These are phyloP conservation scores for Diaporthe helianthi DNA, from an alignment of 2,329 filamentous ascomycete genomes.

Conservation along the genomic window DNA sequence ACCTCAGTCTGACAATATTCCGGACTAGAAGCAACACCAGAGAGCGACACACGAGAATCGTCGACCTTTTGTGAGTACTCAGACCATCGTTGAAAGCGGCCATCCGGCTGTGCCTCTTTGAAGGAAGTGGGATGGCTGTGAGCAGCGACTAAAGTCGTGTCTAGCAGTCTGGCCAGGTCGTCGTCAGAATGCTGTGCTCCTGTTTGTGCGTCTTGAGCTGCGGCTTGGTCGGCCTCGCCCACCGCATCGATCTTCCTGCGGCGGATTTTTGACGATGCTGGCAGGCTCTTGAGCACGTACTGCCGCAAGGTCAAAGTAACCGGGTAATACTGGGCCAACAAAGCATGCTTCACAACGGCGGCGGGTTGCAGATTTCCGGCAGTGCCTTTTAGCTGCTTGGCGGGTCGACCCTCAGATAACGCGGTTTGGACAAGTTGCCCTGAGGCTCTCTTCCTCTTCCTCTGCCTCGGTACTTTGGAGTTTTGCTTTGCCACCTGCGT, in stretches of 20 bases:
- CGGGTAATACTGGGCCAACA: constrained; percentile 74
- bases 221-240: constrained; percentile 40
- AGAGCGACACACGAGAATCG: constrained; percentile 62
- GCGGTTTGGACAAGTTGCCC: neutral
- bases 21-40: constrained; percentile 52
- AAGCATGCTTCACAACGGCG: constrained; percentile 57
- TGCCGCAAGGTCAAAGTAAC: constrained; percentile 71
- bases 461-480: neutral
- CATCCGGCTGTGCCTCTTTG: constrained; percentile 39
- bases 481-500: neutral
- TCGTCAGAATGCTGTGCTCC: neutral
- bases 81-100: constrained; percentile 62
- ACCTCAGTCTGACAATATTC: constrained; percentile 71
- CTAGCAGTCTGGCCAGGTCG: constrained; percentile 64
- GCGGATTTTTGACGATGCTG: constrained; percentile 68
- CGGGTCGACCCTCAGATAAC: constrained; percentile 27
- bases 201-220: neutral
- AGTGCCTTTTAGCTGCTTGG: constrained; percentile 35
- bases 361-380: constrained; percentile 25
- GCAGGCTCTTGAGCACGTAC: constrained; percentile 72
- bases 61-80: constrained; percentile 69
- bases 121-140: constrained; percentile 40
- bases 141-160: constrained; percentile 72
- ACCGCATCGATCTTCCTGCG: constrained; percentile 62
- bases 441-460: constrained; percentile 24